Conservation (phyloP, 768 basidiomycete species). For the Tremella yokohamensis region DNA sequence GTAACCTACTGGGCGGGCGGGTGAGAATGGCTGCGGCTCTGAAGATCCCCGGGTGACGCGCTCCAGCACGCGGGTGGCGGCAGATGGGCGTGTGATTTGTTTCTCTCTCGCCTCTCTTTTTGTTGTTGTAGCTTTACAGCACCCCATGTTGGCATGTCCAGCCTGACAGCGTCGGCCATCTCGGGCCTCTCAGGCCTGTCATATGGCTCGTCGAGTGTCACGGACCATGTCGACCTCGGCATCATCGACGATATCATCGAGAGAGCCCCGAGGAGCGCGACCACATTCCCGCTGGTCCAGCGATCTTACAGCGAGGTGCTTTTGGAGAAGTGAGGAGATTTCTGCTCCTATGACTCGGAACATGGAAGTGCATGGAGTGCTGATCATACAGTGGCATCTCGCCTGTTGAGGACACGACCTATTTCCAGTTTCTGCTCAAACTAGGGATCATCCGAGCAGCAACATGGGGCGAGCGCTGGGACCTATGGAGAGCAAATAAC, state of each 20-base stretch:
- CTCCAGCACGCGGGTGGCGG: not conserved
- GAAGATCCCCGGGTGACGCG: not conserved
- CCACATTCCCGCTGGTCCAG: slow-evolving; percentile 40
- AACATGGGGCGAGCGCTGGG: slow-evolving; percentile 47
- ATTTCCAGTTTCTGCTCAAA: slow-evolving; percentile 45
- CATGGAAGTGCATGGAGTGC: not conserved
- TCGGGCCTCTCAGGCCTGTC: slow-evolving; percentile 23
- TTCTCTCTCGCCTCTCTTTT: not conserved
- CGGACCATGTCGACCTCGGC: slow-evolving; percentile 35
- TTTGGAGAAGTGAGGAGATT: slow-evolving; percentile 30
- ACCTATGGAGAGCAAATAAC: slow-evolving; percentile 29
- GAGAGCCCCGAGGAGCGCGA: slow-evolving; percentile 32
- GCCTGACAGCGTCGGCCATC: slow-evolving; percentile 12
- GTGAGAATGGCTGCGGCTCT: not conserved
- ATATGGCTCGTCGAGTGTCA: slow-evolving; percentile 15
- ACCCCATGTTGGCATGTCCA: slow-evolving; percentile 7
- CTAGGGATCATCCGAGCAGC: slow-evolving; percentile 39
- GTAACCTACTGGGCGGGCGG: not conserved
- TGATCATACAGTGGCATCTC: slow-evolving; percentile 33
- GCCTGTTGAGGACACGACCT: slow-evolving; percentile 33
- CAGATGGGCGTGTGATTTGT: not conserved
- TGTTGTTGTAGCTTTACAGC: not conserved
- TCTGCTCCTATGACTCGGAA: not conserved
- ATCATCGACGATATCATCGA: slow-evolving; percentile 39
- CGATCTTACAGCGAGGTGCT: slow-evolving; percentile 38